Percentiles rank a stretch among this genome's conserved stretches.
These are phyloP conservation scores for Brassica nigra DNA, from an alignment of 345 rosid genomes.

Conservation along the genomic window DNA sequence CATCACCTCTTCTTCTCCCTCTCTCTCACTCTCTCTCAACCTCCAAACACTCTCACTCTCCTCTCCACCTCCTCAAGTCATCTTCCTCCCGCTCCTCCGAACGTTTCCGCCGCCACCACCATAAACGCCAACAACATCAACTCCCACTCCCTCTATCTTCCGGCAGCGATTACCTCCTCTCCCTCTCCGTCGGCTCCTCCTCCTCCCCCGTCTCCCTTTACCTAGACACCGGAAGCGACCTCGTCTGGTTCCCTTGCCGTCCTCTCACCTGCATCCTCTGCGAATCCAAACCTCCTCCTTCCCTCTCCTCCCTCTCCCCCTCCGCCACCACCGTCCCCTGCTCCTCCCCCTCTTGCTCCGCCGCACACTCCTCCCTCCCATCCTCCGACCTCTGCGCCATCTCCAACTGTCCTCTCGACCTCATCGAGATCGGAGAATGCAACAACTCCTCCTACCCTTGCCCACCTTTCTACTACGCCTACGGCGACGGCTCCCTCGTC, in stretches of 20 bases:
- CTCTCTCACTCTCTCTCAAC: conserved; percentile 70
- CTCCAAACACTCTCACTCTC: conserved; percentile 52
- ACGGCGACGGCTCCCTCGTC: conserved; percentile 87
- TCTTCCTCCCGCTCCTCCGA: conserved; percentile 69
- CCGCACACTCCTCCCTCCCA: conserved; percentile 71
- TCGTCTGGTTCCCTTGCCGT: conserved; percentile 93
- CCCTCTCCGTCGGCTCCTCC: conserved; percentile 66
- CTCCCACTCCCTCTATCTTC: conserved; percentile 87
- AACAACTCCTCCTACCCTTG: conserved; percentile 56
- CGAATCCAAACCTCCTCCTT: conserved; percentile 56
- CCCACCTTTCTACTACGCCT: conserved; percentile 87
- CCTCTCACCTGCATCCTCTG: conserved; percentile 93
- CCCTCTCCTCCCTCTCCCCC: conserved; percentile 49
- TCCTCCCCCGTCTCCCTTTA: conserved; percentile 66
- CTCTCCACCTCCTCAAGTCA: conserved; percentile 81
- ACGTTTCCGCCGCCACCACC: conserved; percentile 65
- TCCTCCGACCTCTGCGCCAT: conserved; percentile 84
- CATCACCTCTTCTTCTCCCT: conserved; percentile 50
- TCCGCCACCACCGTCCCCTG: conserved; percentile 59
- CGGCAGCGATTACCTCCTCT: conserved; percentile 85
- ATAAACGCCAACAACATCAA: conserved; percentile 42
- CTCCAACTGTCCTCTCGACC: conserved; percentile 75
- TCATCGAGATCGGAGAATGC: conserved; percentile 76
- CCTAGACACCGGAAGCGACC: conserved; percentile 95
- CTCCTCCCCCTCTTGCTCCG: conserved; percentile 72